phyloP scores from a whole-genome alignment of 257 asterid genomes.

The Solanum chiquidenum region DNA sequence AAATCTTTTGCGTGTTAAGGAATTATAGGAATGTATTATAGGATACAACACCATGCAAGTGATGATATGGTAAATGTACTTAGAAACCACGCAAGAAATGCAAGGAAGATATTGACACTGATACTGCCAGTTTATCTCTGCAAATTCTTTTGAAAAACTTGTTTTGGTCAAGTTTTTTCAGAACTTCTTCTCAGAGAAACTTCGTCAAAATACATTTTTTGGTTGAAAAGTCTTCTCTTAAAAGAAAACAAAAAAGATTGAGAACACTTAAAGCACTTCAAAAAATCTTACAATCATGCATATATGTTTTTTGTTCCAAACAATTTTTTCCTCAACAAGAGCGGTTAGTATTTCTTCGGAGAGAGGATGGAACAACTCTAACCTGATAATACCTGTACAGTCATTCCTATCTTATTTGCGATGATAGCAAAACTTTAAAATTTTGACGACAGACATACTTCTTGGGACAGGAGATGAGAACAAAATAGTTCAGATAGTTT shows the following conservation, averaged over 20 bases:
- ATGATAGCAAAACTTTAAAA: background rate
- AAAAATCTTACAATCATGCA: background rate
- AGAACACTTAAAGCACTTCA: background rate
- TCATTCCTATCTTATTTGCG: background rate
- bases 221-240: background rate
- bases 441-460: background rate
- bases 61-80: background rate
- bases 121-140: background rate
- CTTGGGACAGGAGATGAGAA: background rate
- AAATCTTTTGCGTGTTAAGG: conserved; percentile 72
- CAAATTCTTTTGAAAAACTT: background rate
- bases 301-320: background rate
- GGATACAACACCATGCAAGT: background rate
- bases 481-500: background rate
- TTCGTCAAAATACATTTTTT: background rate
- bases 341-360: background rate
- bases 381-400: background rate
- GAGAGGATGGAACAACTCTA: background rate
- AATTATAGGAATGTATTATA: background rate
- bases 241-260: background rate
- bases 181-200: background rate
- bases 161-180: background rate
- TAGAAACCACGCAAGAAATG: background rate
- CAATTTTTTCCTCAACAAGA: background rate
- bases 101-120: background rate